Evolutionary conservation across 352 stramenopile species (phyloP).

Genomic region (Globisporangium okanoganense): DNA sequence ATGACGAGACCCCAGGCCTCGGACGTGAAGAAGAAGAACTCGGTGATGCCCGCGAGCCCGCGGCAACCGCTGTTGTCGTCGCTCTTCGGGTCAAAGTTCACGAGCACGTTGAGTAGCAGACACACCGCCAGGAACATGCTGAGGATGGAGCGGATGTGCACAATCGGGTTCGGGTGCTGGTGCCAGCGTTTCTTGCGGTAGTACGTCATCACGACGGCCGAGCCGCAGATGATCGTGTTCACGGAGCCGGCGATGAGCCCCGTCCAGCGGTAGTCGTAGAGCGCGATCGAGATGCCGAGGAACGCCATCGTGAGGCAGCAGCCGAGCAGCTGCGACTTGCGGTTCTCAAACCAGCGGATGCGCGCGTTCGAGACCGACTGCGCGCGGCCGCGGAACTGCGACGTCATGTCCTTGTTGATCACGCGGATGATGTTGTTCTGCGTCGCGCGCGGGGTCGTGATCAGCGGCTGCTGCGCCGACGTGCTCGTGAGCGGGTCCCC

Average conservation of each 20-base stretch:
- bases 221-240: constrained; percentile 86
- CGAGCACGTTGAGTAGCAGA: constrained; percentile 77
- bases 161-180: constrained; percentile 87
- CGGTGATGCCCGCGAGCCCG: constrained; percentile 74
- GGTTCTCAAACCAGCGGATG: constrained; percentile 88
- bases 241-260: constrained; percentile 83
- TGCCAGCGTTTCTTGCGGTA: constrained; percentile 87
- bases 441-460: constrained; percentile 47
- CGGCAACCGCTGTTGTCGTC: constrained; percentile 46
- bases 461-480: constrained; percentile 60
- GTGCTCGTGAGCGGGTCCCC: constrained; percentile 31
- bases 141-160: constrained; percentile 80
- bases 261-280: constrained; percentile 88
- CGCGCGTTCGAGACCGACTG: constrained; percentile 65
- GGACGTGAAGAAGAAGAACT: constrained; percentile 89
- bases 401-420: constrained; percentile 89
- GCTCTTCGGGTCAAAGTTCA: constrained; percentile 66
- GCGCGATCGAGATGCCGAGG: constrained; percentile 75
- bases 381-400: constrained; percentile 76
- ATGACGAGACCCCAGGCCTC: constrained; percentile 87
- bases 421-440: constrained; percentile 84
- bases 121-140: constrained; percentile 85
- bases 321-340: constrained; percentile 83
- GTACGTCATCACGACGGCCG: constrained; percentile 85
- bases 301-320: constrained; percentile 86